Evolutionary conservation across 2,329 filamentous ascomycete species (phyloP).

Genomic region (Pleomassaria siparia): DNA sequence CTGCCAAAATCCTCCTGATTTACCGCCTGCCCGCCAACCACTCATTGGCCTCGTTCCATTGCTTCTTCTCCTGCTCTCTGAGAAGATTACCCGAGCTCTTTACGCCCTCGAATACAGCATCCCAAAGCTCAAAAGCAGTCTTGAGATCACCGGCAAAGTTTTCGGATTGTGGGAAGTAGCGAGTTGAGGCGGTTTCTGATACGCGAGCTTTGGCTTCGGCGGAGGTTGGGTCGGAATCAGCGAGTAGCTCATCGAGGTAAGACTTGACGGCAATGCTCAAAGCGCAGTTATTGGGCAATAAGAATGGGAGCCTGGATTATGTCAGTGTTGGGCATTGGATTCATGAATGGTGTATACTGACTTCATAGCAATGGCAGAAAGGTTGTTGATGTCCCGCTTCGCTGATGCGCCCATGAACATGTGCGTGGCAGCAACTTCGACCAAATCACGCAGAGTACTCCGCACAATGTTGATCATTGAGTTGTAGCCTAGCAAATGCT

Average conservation of each 20-base stretch:
- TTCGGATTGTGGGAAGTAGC: conserved; percentile 63
- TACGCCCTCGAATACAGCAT: conserved; percentile 63
- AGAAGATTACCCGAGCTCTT: conserved; percentile 53
- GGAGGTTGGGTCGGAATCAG: conserved; percentile 56
- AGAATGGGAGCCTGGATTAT: conserved; percentile 59
- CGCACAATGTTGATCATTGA: conserved; percentile 80
- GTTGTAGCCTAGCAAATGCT: conserved; percentile 83
- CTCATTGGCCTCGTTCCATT: conserved; percentile 61
- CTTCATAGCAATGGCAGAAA: conserved; percentile 70
- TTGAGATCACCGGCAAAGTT: conserved; percentile 61
- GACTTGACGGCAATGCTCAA: conserved; percentile 80
- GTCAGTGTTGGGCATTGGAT: not conserved
- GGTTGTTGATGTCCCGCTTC: conserved; percentile 62
- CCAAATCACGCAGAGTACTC: conserved; percentile 74
- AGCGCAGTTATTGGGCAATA: conserved; percentile 70
- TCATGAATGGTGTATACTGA: conserved; percentile 54
- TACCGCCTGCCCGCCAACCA: conserved; percentile 53
- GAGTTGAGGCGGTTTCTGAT: conserved; percentile 54
- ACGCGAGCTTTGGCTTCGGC: conserved; percentile 53
- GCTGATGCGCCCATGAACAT: conserved; percentile 82
- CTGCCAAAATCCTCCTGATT: not conserved
- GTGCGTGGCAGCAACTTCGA: conserved; percentile 78
- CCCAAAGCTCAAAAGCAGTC: conserved; percentile 65
- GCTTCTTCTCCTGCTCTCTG: conserved; percentile 49
- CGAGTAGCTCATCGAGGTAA: conserved; percentile 71